These are phyloP conservation scores for Plasmodium gaboni DNA, from an alignment of 169 alveolate genomes.

Conservation along the genomic window DNA sequence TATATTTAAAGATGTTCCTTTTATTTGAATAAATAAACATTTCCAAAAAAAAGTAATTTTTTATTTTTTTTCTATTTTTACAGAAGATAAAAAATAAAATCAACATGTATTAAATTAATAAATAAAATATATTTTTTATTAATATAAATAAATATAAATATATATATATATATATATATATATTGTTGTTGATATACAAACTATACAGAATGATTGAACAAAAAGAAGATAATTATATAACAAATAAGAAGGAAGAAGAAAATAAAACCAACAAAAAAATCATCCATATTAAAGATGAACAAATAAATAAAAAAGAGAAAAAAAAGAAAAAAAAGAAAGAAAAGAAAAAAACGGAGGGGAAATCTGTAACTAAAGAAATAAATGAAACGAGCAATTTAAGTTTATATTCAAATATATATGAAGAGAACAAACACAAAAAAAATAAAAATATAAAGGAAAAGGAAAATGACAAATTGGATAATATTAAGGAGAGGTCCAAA, in stretches of 20 bases:
- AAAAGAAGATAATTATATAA: background rate
- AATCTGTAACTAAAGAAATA: slow-evolving; percentile 13
- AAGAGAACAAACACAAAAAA: slow-evolving; percentile 4
- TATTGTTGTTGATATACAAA: no score
- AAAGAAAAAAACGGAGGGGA: slow-evolving; percentile 50
- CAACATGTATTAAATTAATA: no score
- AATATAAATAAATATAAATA: no score
- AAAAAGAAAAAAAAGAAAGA: slow-evolving; percentile 1
- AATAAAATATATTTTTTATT: no score
- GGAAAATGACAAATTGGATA: background rate
- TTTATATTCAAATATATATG: slow-evolving; percentile 30
- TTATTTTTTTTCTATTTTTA: no score
- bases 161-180: no score
- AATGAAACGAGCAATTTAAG: slow-evolving; percentile 25
- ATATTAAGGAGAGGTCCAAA: background rate
- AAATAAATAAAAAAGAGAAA: background rate
- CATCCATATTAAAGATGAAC: background rate
- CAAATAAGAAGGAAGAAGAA: background rate
- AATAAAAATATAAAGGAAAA: slow-evolving; percentile 6
- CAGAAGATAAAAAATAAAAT: no score
- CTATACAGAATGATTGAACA: background rate
- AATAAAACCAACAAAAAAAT: background rate
- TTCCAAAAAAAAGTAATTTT: no score
- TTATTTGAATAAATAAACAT: no score
- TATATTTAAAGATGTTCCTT: no score